Evolutionary conservation across 73 alveolate species (phyloP).

Genomic region (Tetrahymena thermophila): DNA sequence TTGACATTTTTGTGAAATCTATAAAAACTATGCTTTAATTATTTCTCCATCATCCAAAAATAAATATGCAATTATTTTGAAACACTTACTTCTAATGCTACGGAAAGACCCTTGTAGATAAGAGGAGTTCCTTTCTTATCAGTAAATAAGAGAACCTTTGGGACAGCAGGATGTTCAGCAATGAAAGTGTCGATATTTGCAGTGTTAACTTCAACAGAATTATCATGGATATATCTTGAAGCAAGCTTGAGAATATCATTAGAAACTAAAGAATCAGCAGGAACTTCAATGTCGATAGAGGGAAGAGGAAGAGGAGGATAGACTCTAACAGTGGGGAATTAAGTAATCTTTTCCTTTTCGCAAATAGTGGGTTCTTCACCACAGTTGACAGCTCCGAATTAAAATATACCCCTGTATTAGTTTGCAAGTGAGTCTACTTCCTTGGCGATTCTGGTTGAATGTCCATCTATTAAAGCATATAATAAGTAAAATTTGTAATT

Average conservation of each 20-base stretch:
- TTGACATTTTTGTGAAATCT: too few species aligned
- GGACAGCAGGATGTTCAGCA: conserved; percentile 77
- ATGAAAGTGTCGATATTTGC: conserved; percentile 85
- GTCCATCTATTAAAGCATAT: conserved; percentile 5
- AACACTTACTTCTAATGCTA: conserved; percentile 63
- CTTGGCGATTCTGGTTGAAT: conserved; percentile 32
- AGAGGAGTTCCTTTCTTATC: conserved; percentile 90
- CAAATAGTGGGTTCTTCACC: conserved; percentile 73
- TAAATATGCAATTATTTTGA: background rate
- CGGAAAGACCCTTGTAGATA: conserved; percentile 80
- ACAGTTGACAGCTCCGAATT: conserved; percentile 88
- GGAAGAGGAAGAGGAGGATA: conserved; percentile 98
- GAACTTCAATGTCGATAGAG: conserved; percentile 75
- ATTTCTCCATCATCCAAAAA: too few species aligned
- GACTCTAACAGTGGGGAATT: conserved; percentile 78
- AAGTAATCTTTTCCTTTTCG: conserved; percentile 72
- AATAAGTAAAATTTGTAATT: background rate
- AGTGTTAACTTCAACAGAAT: conserved; percentile 74
- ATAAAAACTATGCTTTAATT: too few species aligned
- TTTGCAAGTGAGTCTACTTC: conserved; percentile 77
- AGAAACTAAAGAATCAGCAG: conserved; percentile 15
- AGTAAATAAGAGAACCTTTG: conserved; percentile 87
- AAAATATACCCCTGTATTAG: conserved; percentile 92
- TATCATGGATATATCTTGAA: conserved; percentile 67
- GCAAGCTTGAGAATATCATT: conserved; percentile 62